phyloP scores from a whole-genome alignment of 2,329 filamentous ascomycete species.

The Alternaria sp. region DNA sequence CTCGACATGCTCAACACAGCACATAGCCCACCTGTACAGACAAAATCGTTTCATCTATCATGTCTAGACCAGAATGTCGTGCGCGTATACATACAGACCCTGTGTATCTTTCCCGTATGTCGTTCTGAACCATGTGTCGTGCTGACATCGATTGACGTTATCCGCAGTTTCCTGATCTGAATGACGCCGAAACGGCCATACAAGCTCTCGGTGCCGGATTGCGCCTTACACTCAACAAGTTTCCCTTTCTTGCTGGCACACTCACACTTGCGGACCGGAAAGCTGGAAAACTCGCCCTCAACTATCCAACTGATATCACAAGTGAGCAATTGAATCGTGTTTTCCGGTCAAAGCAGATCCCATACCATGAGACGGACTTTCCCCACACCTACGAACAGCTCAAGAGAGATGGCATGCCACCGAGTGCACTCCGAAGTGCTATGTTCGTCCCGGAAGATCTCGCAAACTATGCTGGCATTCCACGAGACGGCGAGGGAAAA shows the following conservation, averaged over 20 bases:
- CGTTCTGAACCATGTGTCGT: neutral
- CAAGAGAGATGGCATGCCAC: conserved; percentile 44
- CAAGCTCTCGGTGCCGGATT: conserved; percentile 35
- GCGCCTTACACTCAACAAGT: conserved; percentile 33
- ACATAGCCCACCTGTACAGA: conserved; percentile 26
- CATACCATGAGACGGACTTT: conserved; percentile 25
- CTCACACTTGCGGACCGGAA: conserved; percentile 35
- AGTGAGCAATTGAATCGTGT: conserved; percentile 27
- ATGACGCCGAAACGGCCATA: conserved; percentile 38
- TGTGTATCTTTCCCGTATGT: conserved; percentile 43
- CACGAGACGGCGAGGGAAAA: conserved; percentile 40
- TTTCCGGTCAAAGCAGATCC: conserved; percentile 34
- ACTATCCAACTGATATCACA: conserved; percentile 35
- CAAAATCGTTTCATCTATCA: conserved; percentile 40
- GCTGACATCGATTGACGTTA: neutral
- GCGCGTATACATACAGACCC: conserved; percentile 44
- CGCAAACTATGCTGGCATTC: conserved; percentile 36
- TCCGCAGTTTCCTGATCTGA: conserved; percentile 38
- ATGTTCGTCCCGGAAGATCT: conserved; percentile 45
- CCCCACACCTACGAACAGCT: conserved; percentile 42
- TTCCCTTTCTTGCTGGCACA: conserved; percentile 45
- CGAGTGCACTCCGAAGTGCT: conserved; percentile 39
- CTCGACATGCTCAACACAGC: conserved; percentile 41
- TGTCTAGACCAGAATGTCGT: conserved; percentile 44
- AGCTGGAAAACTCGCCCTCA: conserved; percentile 38